A percentile compares a stretch with the other conserved stretches of the same genome.
Conservation (phyloP, 345 rosid genomes). For the Salix exigua region DNA sequence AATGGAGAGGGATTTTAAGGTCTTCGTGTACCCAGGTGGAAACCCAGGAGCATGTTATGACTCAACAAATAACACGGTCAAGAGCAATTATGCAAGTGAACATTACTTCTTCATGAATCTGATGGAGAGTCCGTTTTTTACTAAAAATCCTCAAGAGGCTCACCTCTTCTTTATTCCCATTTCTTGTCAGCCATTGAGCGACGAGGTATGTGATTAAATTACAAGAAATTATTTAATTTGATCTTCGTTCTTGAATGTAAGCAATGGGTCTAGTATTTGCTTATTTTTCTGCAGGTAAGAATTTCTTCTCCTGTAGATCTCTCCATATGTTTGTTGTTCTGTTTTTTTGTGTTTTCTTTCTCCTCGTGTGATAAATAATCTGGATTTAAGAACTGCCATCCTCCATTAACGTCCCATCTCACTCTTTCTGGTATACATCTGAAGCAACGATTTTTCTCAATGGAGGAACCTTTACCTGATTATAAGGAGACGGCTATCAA, state of each 20-base stretch:
- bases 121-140: background rate
- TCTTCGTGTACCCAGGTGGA: slow-evolving; percentile 18
- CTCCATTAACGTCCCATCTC: background rate
- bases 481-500: slow-evolving; percentile 41
- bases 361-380: background rate
- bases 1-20: background rate
- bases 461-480: background rate
- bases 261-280: background rate
- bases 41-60: background rate
- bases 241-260: background rate
- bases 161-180: background rate
- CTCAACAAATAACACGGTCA: background rate
- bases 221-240: background rate
- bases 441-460: background rate
- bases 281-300: too few species aligned
- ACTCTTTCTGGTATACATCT: background rate
- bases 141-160: background rate
- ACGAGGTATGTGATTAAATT: background rate
- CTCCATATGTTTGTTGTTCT: background rate
- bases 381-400: background rate
- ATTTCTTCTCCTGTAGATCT: slow-evolving; percentile 6
- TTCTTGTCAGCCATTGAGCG: background rate
- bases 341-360: background rate
- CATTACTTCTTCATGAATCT: slow-evolving; percentile 21
- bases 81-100: slow-evolving; percentile 18